Conservation (phyloP, 768 basidiomycete genomes). For the Amanita fuliginea region DNA sequence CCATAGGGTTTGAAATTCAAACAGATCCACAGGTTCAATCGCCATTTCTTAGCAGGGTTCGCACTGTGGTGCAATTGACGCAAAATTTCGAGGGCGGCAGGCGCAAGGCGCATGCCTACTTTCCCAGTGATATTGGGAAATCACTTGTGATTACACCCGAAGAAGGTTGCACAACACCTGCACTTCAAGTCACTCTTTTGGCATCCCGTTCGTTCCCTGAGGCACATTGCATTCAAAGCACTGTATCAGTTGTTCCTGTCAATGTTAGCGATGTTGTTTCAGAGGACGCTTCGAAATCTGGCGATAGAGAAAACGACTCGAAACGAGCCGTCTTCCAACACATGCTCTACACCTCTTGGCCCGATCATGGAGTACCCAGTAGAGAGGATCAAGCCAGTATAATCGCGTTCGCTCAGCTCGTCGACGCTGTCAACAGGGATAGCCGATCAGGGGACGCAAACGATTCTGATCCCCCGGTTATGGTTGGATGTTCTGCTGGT, state of each 20-base stretch:
- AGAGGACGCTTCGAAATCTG: slow-evolving; percentile 7
- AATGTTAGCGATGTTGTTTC: slow-evolving; percentile 6
- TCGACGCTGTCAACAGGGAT: slow-evolving; percentile 50
- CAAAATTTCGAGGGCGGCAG: slow-evolving; percentile 57
- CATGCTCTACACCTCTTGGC: slow-evolving; percentile 69
- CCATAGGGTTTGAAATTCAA: slow-evolving; percentile 8
- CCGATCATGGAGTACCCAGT: slow-evolving; percentile 74
- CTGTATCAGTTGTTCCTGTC: slow-evolving; percentile 39
- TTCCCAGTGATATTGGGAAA: slow-evolving; percentile 50
- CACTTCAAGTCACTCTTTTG: slow-evolving; percentile 50
- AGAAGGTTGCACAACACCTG: slow-evolving; percentile 22
- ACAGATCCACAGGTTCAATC: slow-evolving; percentile 1
- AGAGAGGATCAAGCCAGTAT: slow-evolving; percentile 48
- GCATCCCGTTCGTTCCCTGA: slow-evolving; percentile 34
- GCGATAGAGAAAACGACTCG: slow-evolving; percentile 10
- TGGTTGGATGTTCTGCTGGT: slow-evolving; percentile 82
- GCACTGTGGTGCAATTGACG: slow-evolving; percentile 78
- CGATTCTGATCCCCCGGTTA: slow-evolving; percentile 63
- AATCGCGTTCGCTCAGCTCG: slow-evolving; percentile 51
- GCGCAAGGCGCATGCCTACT: slow-evolving; percentile 71
- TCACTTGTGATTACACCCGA: slow-evolving; percentile 36
- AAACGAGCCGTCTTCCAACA: slow-evolving; percentile 51
- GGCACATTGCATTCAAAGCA: slow-evolving; percentile 53
- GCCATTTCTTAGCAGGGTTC: slow-evolving; percentile 33
- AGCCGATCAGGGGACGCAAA: slow-evolving; percentile 15